phyloP scores from a whole-genome alignment of 768 basidiomycete genomes.

The Serpula lacrymans region DNA sequence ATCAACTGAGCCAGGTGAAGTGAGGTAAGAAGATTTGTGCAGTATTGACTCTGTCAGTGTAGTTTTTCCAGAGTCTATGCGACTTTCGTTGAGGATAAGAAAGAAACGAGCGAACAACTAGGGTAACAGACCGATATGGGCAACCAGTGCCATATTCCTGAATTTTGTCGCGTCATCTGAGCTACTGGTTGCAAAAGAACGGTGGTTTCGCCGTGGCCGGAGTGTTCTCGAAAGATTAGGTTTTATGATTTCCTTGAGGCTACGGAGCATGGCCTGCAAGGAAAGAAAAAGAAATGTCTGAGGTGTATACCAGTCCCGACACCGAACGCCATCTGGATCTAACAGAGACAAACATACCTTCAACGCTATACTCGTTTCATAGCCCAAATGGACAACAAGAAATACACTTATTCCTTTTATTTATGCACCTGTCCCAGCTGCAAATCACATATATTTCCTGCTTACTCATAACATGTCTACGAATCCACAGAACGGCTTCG shows the following conservation, averaged over 20 bases:
- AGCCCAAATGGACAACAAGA: too few relatives aligned
- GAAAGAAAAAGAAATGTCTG: too few relatives aligned
- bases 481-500: conserved; percentile 31
- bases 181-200: conserved; percentile 20
- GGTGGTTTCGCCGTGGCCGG: too few relatives aligned
- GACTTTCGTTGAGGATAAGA: conserved; percentile 7
- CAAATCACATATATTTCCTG: conserved; percentile 10
- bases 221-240: too few relatives aligned
- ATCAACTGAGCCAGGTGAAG: conserved; percentile 78
- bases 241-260: neutral
- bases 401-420: neutral
- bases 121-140: conserved; percentile 68
- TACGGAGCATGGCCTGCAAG: conserved; percentile 22
- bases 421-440: neutral
- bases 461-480: conserved; percentile 28
- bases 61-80: conserved; percentile 84
- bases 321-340: conserved; percentile 1
- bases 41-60: conserved; percentile 87
- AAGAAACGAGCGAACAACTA: conserved; percentile 1
- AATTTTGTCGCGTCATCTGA: conserved; percentile 37
- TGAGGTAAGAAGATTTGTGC: conserved; percentile 68
- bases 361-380: neutral
- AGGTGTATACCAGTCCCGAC: neutral
- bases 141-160: conserved; percentile 85
- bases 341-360: conserved; percentile 17